Evolutionary conservation across 257 asterid genomes (phyloP).

Genomic region (Solanum neorickii): DNA sequence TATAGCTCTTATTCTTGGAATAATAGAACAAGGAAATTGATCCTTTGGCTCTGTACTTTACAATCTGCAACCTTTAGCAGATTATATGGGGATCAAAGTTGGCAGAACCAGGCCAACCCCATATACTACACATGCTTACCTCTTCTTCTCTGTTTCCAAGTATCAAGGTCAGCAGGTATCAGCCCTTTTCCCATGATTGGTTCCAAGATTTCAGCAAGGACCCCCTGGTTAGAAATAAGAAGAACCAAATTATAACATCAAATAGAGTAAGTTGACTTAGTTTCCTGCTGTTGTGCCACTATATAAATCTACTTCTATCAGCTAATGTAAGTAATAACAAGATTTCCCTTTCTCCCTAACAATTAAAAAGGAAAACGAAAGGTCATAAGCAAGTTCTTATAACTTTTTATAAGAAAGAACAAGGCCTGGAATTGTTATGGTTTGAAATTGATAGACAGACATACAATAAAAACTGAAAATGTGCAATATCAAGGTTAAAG

Average conservation of each 20-base stretch:
- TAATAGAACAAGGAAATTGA: no score
- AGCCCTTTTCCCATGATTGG: slow-evolving; percentile 99
- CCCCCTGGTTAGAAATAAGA: slow-evolving; percentile 48
- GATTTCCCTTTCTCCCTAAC: background rate
- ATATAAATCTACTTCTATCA: background rate
- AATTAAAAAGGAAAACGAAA: background rate
- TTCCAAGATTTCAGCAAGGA: slow-evolving; percentile 95
- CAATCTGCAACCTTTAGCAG: background rate
- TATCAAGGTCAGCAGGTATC: slow-evolving; percentile 93
- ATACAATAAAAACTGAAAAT: background rate
- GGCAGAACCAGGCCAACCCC: background rate
- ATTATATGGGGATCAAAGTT: background rate
- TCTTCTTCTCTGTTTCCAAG: slow-evolving; percentile 98
- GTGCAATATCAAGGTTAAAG: background rate
- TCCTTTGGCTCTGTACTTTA: no score
- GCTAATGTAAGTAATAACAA: background rate
- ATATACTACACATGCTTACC: slow-evolving; percentile 22
- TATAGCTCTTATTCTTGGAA: no score
- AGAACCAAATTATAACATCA: background rate
- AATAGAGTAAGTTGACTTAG: background rate
- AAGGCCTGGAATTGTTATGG: background rate
- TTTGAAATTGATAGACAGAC: background rate
- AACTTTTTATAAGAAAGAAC: background rate
- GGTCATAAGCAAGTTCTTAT: background rate
- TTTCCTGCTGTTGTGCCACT: background rate